Conservation (phyloP, 495 filamentous ascomycete species). For the Penicillium coffeae region DNA sequence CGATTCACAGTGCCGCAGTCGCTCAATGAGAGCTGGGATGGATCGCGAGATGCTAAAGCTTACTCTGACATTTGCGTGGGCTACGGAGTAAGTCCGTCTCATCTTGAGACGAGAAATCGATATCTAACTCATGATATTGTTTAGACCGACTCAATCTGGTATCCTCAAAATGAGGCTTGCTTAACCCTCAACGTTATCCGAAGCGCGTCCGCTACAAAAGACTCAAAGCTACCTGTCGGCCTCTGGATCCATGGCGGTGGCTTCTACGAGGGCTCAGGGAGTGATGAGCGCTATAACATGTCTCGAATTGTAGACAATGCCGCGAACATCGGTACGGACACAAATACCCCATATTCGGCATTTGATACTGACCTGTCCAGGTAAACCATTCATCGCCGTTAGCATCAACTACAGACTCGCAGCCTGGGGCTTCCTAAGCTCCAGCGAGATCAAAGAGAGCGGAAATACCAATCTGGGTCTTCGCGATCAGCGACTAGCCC, state of each 20-base stretch:
- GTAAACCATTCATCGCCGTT: slow-evolving; percentile 58
- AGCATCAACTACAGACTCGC: slow-evolving; percentile 57
- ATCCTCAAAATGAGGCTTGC: slow-evolving; percentile 49
- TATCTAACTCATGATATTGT: slow-evolving; percentile 7
- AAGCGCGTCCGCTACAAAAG: slow-evolving; percentile 29
- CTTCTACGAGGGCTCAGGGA: slow-evolving; percentile 46
- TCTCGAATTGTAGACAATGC: slow-evolving; percentile 50
- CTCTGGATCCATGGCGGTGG: slow-evolving; percentile 63
- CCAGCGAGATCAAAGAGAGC: slow-evolving; percentile 24
- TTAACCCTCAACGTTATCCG: slow-evolving; percentile 54
- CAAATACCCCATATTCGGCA: not conserved
- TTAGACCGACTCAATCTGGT: slow-evolving; percentile 43
- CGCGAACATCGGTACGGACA: slow-evolving; percentile 38
- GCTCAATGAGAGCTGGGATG: slow-evolving; percentile 41
- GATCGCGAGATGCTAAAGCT: slow-evolving; percentile 35
- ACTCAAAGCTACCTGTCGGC: slow-evolving; percentile 39
- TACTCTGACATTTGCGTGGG: slow-evolving; percentile 51
- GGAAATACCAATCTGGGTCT: slow-evolving; percentile 57
- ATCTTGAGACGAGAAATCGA: too few species aligned
- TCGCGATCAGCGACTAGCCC: slow-evolving; percentile 55
- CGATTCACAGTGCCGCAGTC: slow-evolving; percentile 47
- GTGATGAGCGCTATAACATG: slow-evolving; percentile 51
- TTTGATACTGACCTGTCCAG: not conserved
- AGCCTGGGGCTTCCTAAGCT: slow-evolving; percentile 51
- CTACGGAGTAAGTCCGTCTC: slow-evolving; percentile 31